Evolutionary conservation across 306 rosid genomes (phyloP).

Genomic region (Lagenaria siceraria): DNA sequence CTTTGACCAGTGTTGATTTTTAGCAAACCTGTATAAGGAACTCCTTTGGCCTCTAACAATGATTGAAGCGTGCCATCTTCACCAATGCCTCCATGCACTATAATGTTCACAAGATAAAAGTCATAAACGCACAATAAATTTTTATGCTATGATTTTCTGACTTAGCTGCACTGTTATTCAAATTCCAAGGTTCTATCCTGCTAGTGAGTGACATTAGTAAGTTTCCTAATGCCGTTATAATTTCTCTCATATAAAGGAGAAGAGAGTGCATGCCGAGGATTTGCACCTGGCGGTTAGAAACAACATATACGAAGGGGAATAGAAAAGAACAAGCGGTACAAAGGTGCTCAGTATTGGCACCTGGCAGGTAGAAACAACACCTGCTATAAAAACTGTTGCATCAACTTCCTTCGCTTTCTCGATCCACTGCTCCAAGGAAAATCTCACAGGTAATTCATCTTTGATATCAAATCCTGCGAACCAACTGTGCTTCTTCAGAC

Average conservation of each 20-base stretch:
- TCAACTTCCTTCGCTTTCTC: conserved; percentile 61
- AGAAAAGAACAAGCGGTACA: neutral
- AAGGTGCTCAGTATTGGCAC: conserved; percentile 7
- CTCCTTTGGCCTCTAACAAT: conserved; percentile 67
- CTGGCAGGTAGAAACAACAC: conserved; percentile 18
- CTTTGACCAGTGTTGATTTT: neutral
- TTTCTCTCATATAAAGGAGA: neutral
- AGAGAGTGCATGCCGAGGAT: neutral
- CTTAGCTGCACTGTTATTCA: neutral
- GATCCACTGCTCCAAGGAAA: conserved; percentile 67
- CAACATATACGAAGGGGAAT: neutral
- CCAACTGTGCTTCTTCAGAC: conserved; percentile 62
- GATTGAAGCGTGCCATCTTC: conserved; percentile 96
- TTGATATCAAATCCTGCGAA: conserved; percentile 69
- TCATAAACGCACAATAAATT: neutral
- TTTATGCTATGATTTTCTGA: neutral
- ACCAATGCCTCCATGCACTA: conserved; percentile 99
- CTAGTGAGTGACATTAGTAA: neutral
- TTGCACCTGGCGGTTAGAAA: neutral
- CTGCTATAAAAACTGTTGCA: conserved; percentile 86
- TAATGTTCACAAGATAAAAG: conserved; percentile 15
- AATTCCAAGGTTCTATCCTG: neutral
- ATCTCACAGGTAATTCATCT: conserved; percentile 46
- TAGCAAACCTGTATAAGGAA: conserved; percentile 71
- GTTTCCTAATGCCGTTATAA: neutral